Base-by-base conservation (phyloP, 768 basidiomycete species). In the Lactifluus pinguis region DNA sequence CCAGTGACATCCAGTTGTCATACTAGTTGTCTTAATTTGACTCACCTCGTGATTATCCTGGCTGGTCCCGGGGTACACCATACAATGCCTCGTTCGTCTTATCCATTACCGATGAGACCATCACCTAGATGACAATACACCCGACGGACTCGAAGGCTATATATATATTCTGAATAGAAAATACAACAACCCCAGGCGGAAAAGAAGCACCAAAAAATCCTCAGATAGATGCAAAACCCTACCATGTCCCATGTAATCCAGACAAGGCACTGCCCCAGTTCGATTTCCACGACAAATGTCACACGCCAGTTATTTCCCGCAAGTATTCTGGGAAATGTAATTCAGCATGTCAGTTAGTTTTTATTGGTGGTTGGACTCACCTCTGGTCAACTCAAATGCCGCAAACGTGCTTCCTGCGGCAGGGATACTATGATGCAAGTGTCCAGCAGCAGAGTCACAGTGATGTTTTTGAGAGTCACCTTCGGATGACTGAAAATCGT, bases 321-420 rank as follows among this genome's bases (percentile, higher is more conserved):
- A 74, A 54, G 53, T 71, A 73, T 57, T 74, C 73, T 74, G 32
- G 19, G 9, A 38, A 25, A 4, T 25, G 19, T 3, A 19, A 13
- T 9, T 62, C 19, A 53, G 8, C 25, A 25, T 25, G 25, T 5
- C 7, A 6, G 15, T 17, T 17, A 32, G 3, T 4, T 7, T 3
- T 44, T 45, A 57, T 6, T 2, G n/a, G 5, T 15, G 17, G 6
- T 19, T n/a, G 8, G 10, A 67, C 79, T 57, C 55, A 85, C 86
- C 86, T 76, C 90, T 75, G 0, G 86, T 90, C 30, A 94, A 68
- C 71, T 97, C 93, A 68, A 88, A 97, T 0, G 89, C 88, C 11
- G 89, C 86, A 66, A 97, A 95, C 3, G 94, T 97, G 65, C 86
- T 85, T 47, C 84, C 94, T 13, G 92, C 93, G 6, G 94, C 90